Percentiles rank a stretch among this genome's conserved stretches.
These are phyloP conservation scores for Cynara cardunculus DNA, from an alignment of 129 eudicot genomes.

Conservation along the genomic window DNA sequence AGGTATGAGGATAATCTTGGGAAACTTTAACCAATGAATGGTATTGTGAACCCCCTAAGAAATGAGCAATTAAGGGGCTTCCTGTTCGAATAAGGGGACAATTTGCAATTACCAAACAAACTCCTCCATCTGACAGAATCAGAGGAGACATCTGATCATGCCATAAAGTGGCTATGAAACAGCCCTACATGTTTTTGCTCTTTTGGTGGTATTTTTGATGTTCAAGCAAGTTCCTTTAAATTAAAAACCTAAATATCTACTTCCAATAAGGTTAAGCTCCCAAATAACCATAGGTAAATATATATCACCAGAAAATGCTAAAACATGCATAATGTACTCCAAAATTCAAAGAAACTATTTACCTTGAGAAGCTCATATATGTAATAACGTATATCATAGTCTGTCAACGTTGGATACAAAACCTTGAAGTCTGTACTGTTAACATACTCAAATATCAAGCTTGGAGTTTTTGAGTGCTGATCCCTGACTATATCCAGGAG, in stretches of 20 bases:
- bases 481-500: constrained; percentile 89
- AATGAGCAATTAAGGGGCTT: neutral
- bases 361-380: constrained; percentile 99
- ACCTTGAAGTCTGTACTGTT: constrained; percentile 97
- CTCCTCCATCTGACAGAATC: neutral
- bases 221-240: neutral
- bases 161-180: neutral
- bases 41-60: neutral
- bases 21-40: neutral
- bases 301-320: constrained; percentile 9
- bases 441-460: constrained; percentile 91
- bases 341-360: constrained; percentile 9
- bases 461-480: constrained; percentile 96
- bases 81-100: neutral
- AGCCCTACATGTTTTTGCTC: neutral
- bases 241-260: neutral
- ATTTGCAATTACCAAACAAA: neutral
- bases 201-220: neutral
- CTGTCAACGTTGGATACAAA: constrained; percentile 90
- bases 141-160: neutral
- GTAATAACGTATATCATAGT: constrained; percentile 98
- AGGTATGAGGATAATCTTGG: neutral
- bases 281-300: neutral
- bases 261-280: neutral
- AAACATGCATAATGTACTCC: neutral